Conservation (phyloP, 257 asterid species). For the Eustoma russellianum region DNA sequence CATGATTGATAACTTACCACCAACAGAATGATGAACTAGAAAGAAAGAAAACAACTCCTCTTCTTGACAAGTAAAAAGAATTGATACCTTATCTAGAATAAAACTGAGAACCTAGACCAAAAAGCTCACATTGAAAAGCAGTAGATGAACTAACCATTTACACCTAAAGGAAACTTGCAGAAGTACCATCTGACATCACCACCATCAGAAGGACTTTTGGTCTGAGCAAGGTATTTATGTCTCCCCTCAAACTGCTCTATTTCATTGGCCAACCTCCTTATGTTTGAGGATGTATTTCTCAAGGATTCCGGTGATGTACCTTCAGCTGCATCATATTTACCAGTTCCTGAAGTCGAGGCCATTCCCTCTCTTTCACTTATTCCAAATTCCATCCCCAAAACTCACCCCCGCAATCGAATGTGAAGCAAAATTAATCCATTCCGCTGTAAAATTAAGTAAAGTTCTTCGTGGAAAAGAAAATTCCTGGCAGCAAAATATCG, state of each 20-base stretch:
- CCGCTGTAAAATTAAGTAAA: no score
- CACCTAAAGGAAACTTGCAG: slow-evolving; percentile 64
- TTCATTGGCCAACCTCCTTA: slow-evolving; percentile 70
- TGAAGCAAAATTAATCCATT: not conserved
- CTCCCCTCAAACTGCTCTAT: slow-evolving; percentile 82
- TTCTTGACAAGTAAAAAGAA: no score
- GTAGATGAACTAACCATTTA: slow-evolving; percentile 45
- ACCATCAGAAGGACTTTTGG: slow-evolving; percentile 88
- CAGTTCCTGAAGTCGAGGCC: slow-evolving; percentile 20
- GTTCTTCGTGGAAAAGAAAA: no score
- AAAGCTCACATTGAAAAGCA: no score
- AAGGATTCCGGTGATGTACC: slow-evolving; percentile 63
- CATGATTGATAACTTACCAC: no score
- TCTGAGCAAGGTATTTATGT: slow-evolving; percentile 84
- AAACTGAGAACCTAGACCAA: no score
- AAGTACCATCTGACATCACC: slow-evolving; percentile 95
- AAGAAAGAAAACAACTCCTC: no score
- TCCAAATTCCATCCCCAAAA: not conserved
- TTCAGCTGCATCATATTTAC: slow-evolving; percentile 10
- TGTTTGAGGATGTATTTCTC: slow-evolving; percentile 90
- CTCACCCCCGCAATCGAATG: not conserved
- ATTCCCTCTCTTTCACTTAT: not conserved
- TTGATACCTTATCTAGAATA: no score
- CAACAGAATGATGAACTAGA: no score
- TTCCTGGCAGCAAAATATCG: no score